A percentile compares a stretch with the other conserved stretches of the same genome.
Evolutionary conservation across 352 stramenopile species (phyloP).

Genomic region (Phytopythium montanum): DNA sequence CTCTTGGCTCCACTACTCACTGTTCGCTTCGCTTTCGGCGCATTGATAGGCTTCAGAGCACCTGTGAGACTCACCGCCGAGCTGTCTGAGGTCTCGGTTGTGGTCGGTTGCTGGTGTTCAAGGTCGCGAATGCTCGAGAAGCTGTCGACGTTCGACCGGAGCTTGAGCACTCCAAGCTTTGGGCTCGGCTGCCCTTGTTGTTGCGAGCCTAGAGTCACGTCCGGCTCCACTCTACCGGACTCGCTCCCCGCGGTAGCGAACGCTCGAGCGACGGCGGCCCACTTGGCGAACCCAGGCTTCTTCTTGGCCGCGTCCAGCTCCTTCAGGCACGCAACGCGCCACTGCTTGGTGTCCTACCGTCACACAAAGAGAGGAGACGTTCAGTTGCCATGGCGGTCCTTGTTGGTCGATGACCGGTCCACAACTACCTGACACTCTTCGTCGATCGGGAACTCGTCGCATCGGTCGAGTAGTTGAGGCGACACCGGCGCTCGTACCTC

Average conservation of each 20-base stretch:
- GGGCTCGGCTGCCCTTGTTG: not conserved
- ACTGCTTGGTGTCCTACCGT: conserved; percentile 31
- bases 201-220: conserved; percentile 4
- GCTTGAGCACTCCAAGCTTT: conserved; percentile 8
- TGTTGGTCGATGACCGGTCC: not conserved
- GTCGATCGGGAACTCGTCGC: not conserved
- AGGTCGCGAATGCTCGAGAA: conserved; percentile 33
- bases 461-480: not conserved
- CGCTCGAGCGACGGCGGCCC: conserved; percentile 29
- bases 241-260: conserved; percentile 15
- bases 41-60: not conserved
- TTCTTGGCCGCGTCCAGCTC: conserved; percentile 21
- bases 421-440: not conserved
- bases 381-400: not conserved
- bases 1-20: not conserved
- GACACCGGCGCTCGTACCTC: not conserved
- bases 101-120: not conserved
- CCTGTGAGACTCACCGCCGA: not conserved
- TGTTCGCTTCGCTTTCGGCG: not conserved
- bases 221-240: conserved; percentile 8
- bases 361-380: not conserved
- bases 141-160: conserved; percentile 44
- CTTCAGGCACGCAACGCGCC: conserved; percentile 37
- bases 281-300: conserved; percentile 37
- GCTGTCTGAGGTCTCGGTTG: not conserved